Conservation (phyloP, 805 yeast species). For the Spathaspora hagerdaliae region DNA sequence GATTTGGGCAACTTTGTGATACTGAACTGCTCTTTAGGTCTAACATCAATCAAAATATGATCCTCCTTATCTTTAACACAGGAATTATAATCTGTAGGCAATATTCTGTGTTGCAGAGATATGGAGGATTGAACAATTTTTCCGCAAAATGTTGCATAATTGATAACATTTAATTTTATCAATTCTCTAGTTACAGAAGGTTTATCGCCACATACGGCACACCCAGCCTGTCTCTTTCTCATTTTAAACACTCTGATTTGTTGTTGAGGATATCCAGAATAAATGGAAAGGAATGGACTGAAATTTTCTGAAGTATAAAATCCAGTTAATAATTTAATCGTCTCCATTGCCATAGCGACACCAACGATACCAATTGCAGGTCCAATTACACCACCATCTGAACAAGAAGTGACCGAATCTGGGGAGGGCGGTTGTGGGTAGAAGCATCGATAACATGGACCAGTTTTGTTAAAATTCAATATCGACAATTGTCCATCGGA, state of each 20-base stretch:
- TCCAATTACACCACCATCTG: conserved; percentile 91
- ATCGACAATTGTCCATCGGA: conserved; percentile 88
- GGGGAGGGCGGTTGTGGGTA: conserved; percentile 90
- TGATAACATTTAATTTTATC: conserved; percentile 45
- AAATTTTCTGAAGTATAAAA: conserved; percentile 49
- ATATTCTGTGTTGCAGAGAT: conserved; percentile 41
- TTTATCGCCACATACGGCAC: conserved; percentile 60
- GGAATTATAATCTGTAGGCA: conserved; percentile 33
- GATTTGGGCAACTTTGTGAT: conserved; percentile 61
- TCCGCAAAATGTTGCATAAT: conserved; percentile 81
- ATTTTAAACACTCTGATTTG: conserved; percentile 71
- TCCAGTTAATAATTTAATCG: conserved; percentile 67
- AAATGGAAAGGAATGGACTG: conserved; percentile 65
- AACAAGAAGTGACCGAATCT: conserved; percentile 74
- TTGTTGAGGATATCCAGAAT: conserved; percentile 65
- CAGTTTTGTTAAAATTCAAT: conserved; percentile 56
- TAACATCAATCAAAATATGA: conserved; percentile 62
- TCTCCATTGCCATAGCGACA: conserved; percentile 80
- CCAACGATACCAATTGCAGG: conserved; percentile 96
- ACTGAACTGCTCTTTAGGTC: conserved; percentile 72
- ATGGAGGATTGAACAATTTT: conserved; percentile 43
- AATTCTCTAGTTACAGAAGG: conserved; percentile 46
- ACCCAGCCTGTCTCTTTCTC: conserved; percentile 59
- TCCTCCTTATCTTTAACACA: conserved; percentile 2
- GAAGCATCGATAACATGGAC: conserved; percentile 95